Evolutionary conservation across 2,329 filamentous ascomycete species (phyloP), one percentile per base, ranked within the genome.

Genomic region (Ophiocordyceps polyrhachis-furcata): DNA sequence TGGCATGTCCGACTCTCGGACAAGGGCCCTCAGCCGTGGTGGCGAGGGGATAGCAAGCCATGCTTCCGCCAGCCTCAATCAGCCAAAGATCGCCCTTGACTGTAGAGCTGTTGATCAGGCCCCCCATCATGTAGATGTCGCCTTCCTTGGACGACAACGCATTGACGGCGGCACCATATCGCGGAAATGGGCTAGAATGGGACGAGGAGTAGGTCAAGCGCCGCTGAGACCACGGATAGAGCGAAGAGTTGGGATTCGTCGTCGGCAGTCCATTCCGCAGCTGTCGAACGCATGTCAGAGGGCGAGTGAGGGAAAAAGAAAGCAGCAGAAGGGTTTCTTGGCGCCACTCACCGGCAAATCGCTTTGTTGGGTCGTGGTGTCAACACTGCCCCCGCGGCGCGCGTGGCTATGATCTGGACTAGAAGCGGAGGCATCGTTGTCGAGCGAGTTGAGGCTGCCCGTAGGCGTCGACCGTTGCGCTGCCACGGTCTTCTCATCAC

Each of bases 81-180:
- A 96, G 83, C 93, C 93, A 98, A 42, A 98, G 64, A 64, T 98
- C 91, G 42, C 91, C 91, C 59, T 95, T 95, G 41, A 96, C 91
- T 2, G 86, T 94, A 35, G 87, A 84, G 52, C 89, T 89, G 57
- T 93, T 89, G 55, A 98, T 89, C 49, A 98, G 66, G 43, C 91
- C 91, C 50, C 91, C 91, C 88, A 98, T 96, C 57, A 98, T 73
- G 57, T 96, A 98, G 46, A 98, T 83, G 54, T 93, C 86, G 48
- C 93, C 93, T 62, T 98, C 91, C 64, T 96, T 96, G 37, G 88
- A 95, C 21, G 88, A 83, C 15, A 82, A 73, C 0, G 87, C 76
- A 61, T 98, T 98, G 60, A 95, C 89, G 7, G 93, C 91, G 44
- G 93, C 87, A 58, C 91, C 91, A 72, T 98, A 98, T 59, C 91